A percentile compares a stretch with the other conserved stretches of the same genome.
Conservation (phyloP, 192 early-diverging fungal genomes). For the Backusella mclennaniae region DNA sequence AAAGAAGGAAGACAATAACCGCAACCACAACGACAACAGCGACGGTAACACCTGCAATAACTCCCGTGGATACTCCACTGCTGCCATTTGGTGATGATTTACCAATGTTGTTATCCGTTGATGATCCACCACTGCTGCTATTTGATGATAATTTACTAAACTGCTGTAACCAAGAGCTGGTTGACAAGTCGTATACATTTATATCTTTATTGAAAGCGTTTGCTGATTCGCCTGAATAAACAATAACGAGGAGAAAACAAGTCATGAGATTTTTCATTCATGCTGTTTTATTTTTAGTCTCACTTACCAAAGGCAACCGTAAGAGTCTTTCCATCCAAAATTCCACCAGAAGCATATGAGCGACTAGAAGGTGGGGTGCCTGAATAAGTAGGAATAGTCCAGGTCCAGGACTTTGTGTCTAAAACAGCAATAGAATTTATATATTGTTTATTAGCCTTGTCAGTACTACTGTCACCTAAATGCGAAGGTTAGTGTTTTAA, state of each 20-base stretch:
- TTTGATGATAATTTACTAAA: background rate
- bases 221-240: constrained; percentile 20
- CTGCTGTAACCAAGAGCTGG: constrained; percentile 18
- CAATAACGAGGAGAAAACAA: background rate
- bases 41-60: constrained; percentile 32
- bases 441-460: constrained; percentile 6
- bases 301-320: constrained; percentile 30
- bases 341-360: constrained; percentile 20
- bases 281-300: background rate
- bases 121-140: background rate
- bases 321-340: constrained; percentile 21
- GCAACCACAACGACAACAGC: constrained; percentile 21
- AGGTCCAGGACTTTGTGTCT: constrained; percentile 30
- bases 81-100: too few species aligned
- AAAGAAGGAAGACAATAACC: constrained; percentile 29
- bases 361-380: constrained; percentile 30
- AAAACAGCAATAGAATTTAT: constrained; percentile 16
- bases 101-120: too few species aligned
- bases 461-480: constrained; percentile 18
- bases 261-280: background rate
- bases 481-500: background rate
- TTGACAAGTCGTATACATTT: constrained; percentile 16
- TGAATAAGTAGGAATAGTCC: constrained; percentile 12
- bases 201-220: constrained; percentile 29
- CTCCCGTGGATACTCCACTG: background rate